Conservation (phyloP, 495 filamentous ascomycete species). For the Talaromyces adpressus region DNA sequence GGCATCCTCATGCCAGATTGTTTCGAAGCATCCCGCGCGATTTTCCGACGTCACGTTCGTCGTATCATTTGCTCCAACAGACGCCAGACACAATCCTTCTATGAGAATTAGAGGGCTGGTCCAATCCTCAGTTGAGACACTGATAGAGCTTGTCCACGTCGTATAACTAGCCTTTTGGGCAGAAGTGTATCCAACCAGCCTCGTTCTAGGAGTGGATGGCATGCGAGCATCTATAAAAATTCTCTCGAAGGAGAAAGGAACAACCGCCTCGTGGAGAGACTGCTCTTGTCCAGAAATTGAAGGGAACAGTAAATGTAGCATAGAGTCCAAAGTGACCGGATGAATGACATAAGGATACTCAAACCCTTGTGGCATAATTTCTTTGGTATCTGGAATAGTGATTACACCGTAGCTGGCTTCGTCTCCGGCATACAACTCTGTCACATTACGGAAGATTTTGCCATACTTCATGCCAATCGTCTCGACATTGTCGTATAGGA, state of each 20-base stretch:
- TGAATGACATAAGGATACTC: slow-evolving; percentile 39
- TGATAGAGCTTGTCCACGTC: too few relatives aligned
- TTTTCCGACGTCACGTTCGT: too few relatives aligned
- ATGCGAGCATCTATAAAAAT: slow-evolving; percentile 19
- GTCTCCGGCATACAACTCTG: not conserved
- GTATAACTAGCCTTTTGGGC: too few relatives aligned
- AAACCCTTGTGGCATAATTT: slow-evolving; percentile 38
- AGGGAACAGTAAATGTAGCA: slow-evolving; percentile 29
- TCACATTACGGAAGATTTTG: not conserved
- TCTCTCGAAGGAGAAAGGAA: slow-evolving; percentile 23
- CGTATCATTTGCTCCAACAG: too few relatives aligned
- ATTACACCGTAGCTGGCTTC: slow-evolving; percentile 21
- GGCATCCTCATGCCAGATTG: too few relatives aligned
- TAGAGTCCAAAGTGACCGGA: slow-evolving; percentile 36
- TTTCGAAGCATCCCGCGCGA: too few relatives aligned
- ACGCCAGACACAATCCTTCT: too few relatives aligned
- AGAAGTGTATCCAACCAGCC: too few relatives aligned
- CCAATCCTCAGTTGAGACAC: too few relatives aligned
- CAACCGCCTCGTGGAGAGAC: slow-evolving; percentile 8
- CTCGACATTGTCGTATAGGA: not conserved
- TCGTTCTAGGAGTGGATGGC: too few relatives aligned
- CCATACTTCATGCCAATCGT: not conserved
- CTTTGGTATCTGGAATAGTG: slow-evolving; percentile 33
- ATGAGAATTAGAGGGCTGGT: too few relatives aligned
- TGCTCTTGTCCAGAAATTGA: not conserved